A percentile compares a stretch with the other conserved stretches of the same genome.
phyloP scores from a whole-genome alignment of 345 rosid genomes.

The Syzygium aromaticum region DNA sequence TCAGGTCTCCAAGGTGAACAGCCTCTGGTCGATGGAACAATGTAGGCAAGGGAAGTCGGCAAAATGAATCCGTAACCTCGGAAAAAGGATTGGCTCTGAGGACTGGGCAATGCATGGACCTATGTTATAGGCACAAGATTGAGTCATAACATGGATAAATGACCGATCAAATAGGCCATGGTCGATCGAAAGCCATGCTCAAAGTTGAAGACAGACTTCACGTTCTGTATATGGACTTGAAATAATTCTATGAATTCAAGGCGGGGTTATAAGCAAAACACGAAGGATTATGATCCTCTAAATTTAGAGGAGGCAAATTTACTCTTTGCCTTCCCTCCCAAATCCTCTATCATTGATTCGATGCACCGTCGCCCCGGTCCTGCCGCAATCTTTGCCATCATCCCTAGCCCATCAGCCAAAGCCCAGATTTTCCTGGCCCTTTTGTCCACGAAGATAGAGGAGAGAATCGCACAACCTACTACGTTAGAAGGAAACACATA shows the following conservation, averaged over 20 bases:
- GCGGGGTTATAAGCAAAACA: not conserved
- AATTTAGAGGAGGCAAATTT: not conserved
- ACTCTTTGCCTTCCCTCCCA: not conserved
- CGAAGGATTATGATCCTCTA: not conserved
- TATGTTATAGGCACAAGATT: no score
- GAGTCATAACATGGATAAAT: no score
- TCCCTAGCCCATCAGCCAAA: not conserved
- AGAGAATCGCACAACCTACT: not conserved
- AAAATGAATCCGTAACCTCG: no score
- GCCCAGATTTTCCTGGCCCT: no score
- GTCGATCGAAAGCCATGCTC: no score
- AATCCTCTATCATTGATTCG: not conserved
- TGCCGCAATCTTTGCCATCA: not conserved
- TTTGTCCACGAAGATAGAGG: not conserved
- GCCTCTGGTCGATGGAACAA: no score
- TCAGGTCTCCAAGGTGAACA: no score
- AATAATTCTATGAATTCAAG: not conserved
- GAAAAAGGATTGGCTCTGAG: no score
- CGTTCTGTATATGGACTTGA: not conserved
- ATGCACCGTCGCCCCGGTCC: not conserved
- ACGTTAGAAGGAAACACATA: not conserved
- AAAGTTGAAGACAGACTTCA: not conserved
- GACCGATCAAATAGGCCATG: no score
- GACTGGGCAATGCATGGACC: no score
- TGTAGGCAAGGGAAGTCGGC: no score